Evolutionary conservation across 331 rosid genomes (phyloP), one percentile per base, ranked within the genome.

Genomic region (Malus hybrid): DNA sequence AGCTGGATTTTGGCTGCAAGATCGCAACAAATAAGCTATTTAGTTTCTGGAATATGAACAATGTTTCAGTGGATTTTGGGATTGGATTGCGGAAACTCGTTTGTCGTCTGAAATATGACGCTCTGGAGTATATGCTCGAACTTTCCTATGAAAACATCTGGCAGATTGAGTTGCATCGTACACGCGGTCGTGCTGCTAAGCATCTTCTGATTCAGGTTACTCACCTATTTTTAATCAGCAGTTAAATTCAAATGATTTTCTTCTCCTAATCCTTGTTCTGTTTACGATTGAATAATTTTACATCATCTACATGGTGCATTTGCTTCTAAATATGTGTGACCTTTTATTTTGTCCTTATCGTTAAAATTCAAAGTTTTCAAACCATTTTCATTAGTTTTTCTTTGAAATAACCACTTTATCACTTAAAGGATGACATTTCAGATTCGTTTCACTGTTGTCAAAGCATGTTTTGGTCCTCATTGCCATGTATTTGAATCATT

Each of bases 171-270:
- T 82, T 87, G 59, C 87, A 39, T 65, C 70, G 13, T 14, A 85
- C 90, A 34, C 85, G 13, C 6, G 86, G 66, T 81, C 71, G 27
- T 70, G 22, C 76, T 78, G 57, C 78, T 6, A 80, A 76, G 72
- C 88, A 87, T 79, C 93, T 94, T 78, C 73, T 90, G 73, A 81
- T 94, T 81, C 98, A 91, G 98, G 98, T 93, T 77, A 22, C 65
- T 32, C 42, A 31, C 48, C 48, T 42, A 42, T 42, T 42, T 42
- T 42, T 10, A 42, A 42, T 42, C 48, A 42, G 48, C 48, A 42
- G 48, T 42, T 42, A 10, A 42, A 42, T 10, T 42, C 48, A 42
- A 42, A 42, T 42, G 48, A 42, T 42, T 42, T 3, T 42, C 48
- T 42, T 42, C 48, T 42, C 55, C 18, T 27, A 59, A 66, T 42